Evolutionary conservation across 225 moss, liverwort and hornwort genomes (phyloP).

Genomic region (Antitrichia curtipendula): DNA sequence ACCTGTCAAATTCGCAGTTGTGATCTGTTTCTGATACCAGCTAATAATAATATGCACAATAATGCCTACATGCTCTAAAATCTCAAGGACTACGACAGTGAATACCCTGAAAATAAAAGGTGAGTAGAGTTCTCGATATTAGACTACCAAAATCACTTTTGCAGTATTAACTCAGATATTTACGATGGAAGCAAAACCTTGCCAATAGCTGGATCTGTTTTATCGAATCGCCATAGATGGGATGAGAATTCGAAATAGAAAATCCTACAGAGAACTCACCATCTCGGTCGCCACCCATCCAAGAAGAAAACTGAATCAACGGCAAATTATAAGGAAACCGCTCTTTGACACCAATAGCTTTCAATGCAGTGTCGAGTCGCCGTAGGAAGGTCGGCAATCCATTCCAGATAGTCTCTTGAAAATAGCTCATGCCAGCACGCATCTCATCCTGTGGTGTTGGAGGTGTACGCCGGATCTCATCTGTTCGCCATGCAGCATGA

Average conservation of each 20-base stretch:
- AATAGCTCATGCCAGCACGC: slow-evolving; percentile 99
- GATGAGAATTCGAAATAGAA: not conserved
- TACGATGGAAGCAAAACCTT: not conserved
- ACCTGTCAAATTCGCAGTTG: slow-evolving; percentile 24
- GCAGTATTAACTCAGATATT: not conserved
- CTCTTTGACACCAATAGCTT: slow-evolving; percentile 77
- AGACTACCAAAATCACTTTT: not conserved
- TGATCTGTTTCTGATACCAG: not conserved
- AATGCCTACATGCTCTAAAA: not conserved
- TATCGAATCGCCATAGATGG: not conserved
- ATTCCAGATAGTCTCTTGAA: slow-evolving; percentile 97
- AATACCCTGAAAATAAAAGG: not conserved
- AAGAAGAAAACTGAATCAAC: slow-evolving; percentile 93
- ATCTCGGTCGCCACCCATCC: slow-evolving; percentile 99
- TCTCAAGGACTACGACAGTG: not conserved
- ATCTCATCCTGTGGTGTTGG: slow-evolving; percentile 99
- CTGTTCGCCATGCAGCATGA: slow-evolving; percentile 94
- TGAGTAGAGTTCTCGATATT: not conserved
- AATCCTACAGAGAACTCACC: slow-evolving; percentile 24
- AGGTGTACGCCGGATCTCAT: slow-evolving; percentile 88
- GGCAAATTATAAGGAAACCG: slow-evolving; percentile 84
- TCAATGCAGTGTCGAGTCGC: slow-evolving; percentile 86
- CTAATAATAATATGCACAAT: not conserved
- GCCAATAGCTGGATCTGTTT: not conserved
- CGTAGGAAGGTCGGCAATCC: slow-evolving; percentile 84